Conservation (phyloP, 2,329 filamentous ascomycete genomes). For the Orbilia javanica region DNA sequence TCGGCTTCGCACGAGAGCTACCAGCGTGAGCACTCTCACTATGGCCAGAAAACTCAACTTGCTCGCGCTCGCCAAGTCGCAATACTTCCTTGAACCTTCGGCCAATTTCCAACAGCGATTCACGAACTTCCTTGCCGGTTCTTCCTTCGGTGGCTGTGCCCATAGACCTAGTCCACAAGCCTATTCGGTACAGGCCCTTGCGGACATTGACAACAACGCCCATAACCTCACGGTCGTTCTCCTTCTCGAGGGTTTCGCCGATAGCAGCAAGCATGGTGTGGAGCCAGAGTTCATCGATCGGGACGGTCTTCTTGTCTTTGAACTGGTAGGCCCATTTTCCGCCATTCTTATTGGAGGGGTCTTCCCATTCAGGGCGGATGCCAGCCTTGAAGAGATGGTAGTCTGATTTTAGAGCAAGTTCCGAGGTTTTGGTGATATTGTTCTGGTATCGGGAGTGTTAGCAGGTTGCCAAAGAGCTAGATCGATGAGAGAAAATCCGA, state of each 20-base stretch:
- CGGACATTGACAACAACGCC: slow-evolving; percentile 98
- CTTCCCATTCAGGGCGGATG: slow-evolving; percentile 98
- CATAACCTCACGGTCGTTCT: slow-evolving; percentile 94
- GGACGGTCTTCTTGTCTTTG: slow-evolving; percentile 92
- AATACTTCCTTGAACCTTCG: slow-evolving; percentile 92
- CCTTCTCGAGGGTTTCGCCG: slow-evolving; percentile 95
- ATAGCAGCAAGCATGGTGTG: slow-evolving; percentile 97
- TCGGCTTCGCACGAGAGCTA: slow-evolving; percentile 95
- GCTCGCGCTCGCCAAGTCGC: slow-evolving; percentile 79
- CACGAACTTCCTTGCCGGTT: slow-evolving; percentile 82
- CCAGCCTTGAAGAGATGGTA: slow-evolving; percentile 99
- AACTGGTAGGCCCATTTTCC: slow-evolving; percentile 99
- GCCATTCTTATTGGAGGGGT: slow-evolving; percentile 97
- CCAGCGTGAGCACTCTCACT: slow-evolving; percentile 92
- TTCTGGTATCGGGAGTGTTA: slow-evolving; percentile 73
- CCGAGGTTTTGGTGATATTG: slow-evolving; percentile 96
- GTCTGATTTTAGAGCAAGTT: slow-evolving; percentile 96
- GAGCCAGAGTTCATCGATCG: slow-evolving; percentile 95
- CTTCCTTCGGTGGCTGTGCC: slow-evolving; percentile 85
- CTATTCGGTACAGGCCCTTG: slow-evolving; percentile 97
- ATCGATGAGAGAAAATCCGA: slow-evolving; percentile 7
- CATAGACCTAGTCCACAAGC: slow-evolving; percentile 95
- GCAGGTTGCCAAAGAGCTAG: slow-evolving; percentile 24
- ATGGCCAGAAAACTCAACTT: slow-evolving; percentile 95
- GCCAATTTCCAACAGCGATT: slow-evolving; percentile 86